Evolutionary conservation across 257 asterid species (phyloP).

Genomic region (Salvia miltiorrhiza): DNA sequence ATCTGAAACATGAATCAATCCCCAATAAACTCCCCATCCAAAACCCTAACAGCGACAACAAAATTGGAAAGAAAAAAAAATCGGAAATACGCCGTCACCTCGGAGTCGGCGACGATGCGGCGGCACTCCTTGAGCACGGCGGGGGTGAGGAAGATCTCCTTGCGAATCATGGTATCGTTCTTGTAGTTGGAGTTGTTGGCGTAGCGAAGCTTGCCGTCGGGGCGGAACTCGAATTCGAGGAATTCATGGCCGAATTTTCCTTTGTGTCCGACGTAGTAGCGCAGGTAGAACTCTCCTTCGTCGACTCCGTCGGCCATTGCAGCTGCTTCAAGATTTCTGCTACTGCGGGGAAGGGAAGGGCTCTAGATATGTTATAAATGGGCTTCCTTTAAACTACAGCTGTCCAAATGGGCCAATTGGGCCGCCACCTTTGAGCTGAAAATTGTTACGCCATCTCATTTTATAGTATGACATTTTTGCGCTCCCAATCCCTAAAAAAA

Average conservation of each 20-base stretch:
- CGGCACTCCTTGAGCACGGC: slow-evolving; percentile 94
- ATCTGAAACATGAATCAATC: slow-evolving; percentile 40
- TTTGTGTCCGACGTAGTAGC: slow-evolving; percentile 94
- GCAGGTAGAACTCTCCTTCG: slow-evolving; percentile 74
- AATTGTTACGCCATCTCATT: no score
- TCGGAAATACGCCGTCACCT: slow-evolving; percentile 29
- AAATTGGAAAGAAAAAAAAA: background rate
- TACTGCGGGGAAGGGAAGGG: slow-evolving; percentile 11
- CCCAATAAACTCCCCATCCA: background rate
- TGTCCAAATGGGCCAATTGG: background rate
- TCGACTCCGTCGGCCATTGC: slow-evolving; percentile 56
- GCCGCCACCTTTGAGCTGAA: background rate
- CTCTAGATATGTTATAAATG: background rate
- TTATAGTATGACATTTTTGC: no score
- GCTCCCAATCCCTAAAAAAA: no score
- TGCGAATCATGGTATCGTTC: slow-evolving; percentile 97
- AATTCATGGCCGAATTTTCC: slow-evolving; percentile 97
- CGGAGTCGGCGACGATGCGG: slow-evolving; percentile 85
- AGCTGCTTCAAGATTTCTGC: slow-evolving; percentile 7
- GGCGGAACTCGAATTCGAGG: slow-evolving; percentile 86
- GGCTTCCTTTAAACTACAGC: background rate
- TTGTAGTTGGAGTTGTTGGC: slow-evolving; percentile 97
- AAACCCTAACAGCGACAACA: slow-evolving; percentile 27
- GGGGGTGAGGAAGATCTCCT: slow-evolving; percentile 87
- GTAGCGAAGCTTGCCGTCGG: slow-evolving; percentile 93